phyloP scores from a whole-genome alignment of 1,139 yeast species.

The Yamadazyma aaseri region DNA sequence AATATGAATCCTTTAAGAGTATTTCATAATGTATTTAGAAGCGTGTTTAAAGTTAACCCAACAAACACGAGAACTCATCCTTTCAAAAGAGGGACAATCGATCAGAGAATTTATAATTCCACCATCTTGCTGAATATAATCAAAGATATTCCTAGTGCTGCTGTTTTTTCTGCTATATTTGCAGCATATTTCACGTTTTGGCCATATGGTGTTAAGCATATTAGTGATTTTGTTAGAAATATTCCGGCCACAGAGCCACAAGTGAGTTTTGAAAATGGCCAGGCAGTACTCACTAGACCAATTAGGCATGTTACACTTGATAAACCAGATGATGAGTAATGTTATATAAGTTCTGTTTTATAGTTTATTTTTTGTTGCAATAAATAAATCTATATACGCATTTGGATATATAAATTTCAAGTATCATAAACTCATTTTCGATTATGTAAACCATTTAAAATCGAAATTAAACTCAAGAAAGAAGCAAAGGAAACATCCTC shows the following conservation, averaged over 20 bases:
- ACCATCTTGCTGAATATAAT: conserved; percentile 8
- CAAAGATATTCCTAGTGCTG: conserved; percentile 16
- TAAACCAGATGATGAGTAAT: conserved; percentile 17
- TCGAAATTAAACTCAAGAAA: conserved; percentile 73
- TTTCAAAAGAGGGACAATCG: conserved; percentile 3
- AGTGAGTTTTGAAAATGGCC: conserved; percentile 12
- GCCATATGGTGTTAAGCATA: conserved; percentile 16
- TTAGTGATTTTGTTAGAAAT: conserved; percentile 13
- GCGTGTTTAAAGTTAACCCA: conserved; percentile 2
- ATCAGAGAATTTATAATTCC: conserved; percentile 2
- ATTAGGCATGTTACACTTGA: conserved; percentile 18
- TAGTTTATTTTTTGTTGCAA: too few species aligned
- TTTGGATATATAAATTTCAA: too few species aligned
- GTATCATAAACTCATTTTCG: not conserved
- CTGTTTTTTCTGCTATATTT: conserved; percentile 15
- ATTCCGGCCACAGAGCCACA: conserved; percentile 20
- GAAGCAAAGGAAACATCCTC: conserved; percentile 50
- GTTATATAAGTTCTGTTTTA: not conserved
- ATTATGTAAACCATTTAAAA: conserved; percentile 52
- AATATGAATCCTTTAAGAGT: not conserved
- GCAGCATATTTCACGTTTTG: conserved; percentile 15
- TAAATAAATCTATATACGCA: too few species aligned
- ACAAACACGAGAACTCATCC: conserved; percentile 3
- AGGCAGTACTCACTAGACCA: conserved; percentile 19
- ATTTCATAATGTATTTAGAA: not conserved